phyloP scores from a whole-genome alignment of 441 rosid genomes.

The Adansonia madagascariensis region DNA sequence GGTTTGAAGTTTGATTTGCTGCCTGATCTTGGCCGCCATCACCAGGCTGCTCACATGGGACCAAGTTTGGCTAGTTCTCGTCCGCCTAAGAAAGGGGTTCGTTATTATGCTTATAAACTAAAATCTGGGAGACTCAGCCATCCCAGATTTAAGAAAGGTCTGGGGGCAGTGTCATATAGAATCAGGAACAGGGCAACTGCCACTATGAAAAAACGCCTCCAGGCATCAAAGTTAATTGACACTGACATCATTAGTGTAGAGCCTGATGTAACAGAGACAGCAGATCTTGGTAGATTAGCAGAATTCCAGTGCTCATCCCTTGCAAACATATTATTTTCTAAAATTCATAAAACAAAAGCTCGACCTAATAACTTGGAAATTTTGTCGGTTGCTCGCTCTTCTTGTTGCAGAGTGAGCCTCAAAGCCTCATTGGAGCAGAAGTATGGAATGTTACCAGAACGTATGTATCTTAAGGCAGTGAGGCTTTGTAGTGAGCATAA shows the following conservation, averaged over 20 bases:
- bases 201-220: conserved; percentile 74
- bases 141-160: conserved; percentile 84
- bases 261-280: conserved; percentile 44
- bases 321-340: conserved; percentile 72
- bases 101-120: conserved; percentile 66
- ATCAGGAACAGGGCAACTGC: conserved; percentile 70
- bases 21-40: conserved; percentile 99
- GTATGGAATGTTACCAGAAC: conserved; percentile 77
- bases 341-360: conserved; percentile 75
- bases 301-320: conserved; percentile 74
- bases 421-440: conserved; percentile 73
- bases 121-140: conserved; percentile 94
- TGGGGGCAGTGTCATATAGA: conserved; percentile 78
- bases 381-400: conserved; percentile 73
- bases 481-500: conserved; percentile 91
- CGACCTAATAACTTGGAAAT: conserved; percentile 88
- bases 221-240: conserved; percentile 58
- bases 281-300: conserved; percentile 55
- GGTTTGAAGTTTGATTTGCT: conserved; percentile 88
- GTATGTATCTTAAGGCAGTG: conserved; percentile 86
- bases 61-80: conserved; percentile 58
- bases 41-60: conserved; percentile 98
- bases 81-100: conserved; percentile 74
- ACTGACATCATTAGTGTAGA: conserved; percentile 37
- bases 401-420: conserved; percentile 90